These are phyloP conservation scores for Colletotrichum sp. DNA, from an alignment of 2,329 filamentous ascomycete species.

Conservation along the genomic window DNA sequence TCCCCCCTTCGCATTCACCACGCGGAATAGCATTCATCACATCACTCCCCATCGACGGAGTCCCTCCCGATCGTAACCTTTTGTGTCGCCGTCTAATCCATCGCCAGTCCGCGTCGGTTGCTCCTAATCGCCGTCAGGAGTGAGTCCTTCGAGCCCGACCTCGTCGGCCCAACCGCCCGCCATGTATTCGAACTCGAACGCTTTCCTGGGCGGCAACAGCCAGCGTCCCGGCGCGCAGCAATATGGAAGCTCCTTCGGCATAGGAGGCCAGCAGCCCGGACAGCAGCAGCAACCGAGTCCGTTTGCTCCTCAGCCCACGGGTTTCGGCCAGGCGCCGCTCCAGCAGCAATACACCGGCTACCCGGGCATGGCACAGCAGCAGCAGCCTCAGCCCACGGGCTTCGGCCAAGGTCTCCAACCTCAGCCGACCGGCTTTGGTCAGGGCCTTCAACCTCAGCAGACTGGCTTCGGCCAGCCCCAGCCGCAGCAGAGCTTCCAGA, in stretches of 20 bases:
- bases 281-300: slow-evolving; percentile 57
- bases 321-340: slow-evolving; percentile 60
- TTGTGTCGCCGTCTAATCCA: neutral
- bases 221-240: slow-evolving; percentile 73
- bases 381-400: slow-evolving; percentile 67
- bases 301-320: slow-evolving; percentile 65
- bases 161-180: slow-evolving; percentile 21
- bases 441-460: slow-evolving; percentile 66
- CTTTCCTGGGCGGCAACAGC: slow-evolving; percentile 82
- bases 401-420: slow-evolving; percentile 57
- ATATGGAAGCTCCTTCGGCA: slow-evolving; percentile 57
- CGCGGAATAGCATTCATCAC: neutral
- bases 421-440: slow-evolving; percentile 49
- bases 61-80: neutral
- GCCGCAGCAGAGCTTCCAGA: slow-evolving; percentile 66
- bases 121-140: slow-evolving; percentile 9
- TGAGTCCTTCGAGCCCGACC: slow-evolving; percentile 5
- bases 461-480: slow-evolving; percentile 68
- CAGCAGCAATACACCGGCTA: slow-evolving; percentile 68
- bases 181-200: slow-evolving; percentile 93
- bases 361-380: slow-evolving; percentile 58
- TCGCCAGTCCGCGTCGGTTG: neutral
- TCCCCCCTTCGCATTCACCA: neutral
- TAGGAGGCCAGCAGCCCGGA: slow-evolving; percentile 48
- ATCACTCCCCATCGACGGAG: slow-evolving; percentile 1